These are phyloP conservation scores for Candida suzukii DNA, from an alignment of 805 yeast species.

Conservation along the genomic window DNA sequence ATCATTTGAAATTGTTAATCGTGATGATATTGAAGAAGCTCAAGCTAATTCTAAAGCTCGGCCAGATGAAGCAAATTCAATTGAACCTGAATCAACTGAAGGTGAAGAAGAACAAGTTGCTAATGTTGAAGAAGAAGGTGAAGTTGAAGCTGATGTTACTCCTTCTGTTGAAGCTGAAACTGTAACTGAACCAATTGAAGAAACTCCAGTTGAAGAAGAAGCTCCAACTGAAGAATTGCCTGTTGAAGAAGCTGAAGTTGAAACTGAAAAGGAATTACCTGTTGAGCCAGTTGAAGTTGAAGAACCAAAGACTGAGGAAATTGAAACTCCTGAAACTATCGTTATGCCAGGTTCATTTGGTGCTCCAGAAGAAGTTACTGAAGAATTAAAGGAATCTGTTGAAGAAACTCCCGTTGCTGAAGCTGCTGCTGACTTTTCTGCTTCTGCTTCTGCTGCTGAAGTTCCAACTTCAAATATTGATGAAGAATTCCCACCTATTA, in stretches of 20 bases:
- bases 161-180: background rate
- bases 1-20: slow-evolving; percentile 48
- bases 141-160: background rate
- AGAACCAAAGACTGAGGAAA: background rate
- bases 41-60: background rate
- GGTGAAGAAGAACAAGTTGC: too few relatives aligned
- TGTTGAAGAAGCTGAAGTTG: slow-evolving; percentile 8
- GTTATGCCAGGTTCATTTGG: slow-evolving; percentile 5
- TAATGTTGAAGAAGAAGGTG: background rate
- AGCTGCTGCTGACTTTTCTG: background rate
- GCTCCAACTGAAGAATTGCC: slow-evolving; percentile 9
- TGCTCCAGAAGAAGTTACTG: slow-evolving; percentile 10
- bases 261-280: background rate
- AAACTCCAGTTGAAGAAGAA: background rate
- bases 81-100: too few relatives aligned
- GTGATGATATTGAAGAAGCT: slow-evolving; percentile 30
- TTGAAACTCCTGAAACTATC: background rate
- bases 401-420: background rate
- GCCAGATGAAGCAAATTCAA: background rate
- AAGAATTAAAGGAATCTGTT: slow-evolving; percentile 1
- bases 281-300: background rate
- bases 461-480: slow-evolving; percentile 11
- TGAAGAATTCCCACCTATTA: slow-evolving; percentile 58
- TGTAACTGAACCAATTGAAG: background rate
- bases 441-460: background rate